Percentiles rank a stretch among this genome's conserved stretches.
These are phyloP conservation scores for Physaria fendleri DNA, from an alignment of 345 rosid genomes.

Conservation along the genomic window DNA sequence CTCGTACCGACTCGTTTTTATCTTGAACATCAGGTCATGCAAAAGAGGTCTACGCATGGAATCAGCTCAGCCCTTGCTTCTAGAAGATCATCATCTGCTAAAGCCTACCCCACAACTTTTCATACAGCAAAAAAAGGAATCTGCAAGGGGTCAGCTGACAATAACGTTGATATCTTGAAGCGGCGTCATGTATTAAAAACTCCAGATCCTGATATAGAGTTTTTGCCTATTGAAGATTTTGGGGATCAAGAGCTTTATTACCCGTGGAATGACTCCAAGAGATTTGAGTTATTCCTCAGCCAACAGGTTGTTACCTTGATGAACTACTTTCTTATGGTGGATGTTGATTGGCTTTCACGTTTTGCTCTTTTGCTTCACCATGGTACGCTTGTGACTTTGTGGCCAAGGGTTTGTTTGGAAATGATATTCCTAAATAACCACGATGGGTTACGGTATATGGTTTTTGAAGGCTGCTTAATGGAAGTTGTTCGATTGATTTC, in stretches of 20 bases:
- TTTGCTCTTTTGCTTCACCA: conserved; percentile 39
- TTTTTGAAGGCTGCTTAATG: conserved; percentile 79
- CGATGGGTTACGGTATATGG: conserved; percentile 62
- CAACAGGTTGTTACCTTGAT: conserved; percentile 33
- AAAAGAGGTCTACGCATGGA: conserved; percentile 37
- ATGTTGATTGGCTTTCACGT: conserved; percentile 40
- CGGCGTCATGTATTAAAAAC: conserved; percentile 26
- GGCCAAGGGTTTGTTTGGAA: conserved; percentile 86
- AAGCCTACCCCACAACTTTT: conserved; percentile 25
- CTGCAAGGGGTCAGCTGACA: conserved; percentile 17
- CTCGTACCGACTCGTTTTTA: background rate
- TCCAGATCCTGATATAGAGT: conserved; percentile 31
- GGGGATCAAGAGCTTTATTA: conserved; percentile 35
- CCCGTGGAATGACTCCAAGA: conserved; percentile 30
- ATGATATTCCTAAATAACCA: conserved; percentile 71
- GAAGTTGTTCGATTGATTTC: conserved; percentile 55
- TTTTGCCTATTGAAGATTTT: conserved; percentile 35
- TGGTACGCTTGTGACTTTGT: conserved; percentile 47
- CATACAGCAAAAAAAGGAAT: conserved; percentile 35
- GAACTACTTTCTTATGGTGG: conserved; percentile 29
- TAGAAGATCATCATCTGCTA: conserved; percentile 23
- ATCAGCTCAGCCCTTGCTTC: conserved; percentile 28
- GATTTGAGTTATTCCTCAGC: conserved; percentile 36
- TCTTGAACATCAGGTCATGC: conserved; percentile 41
- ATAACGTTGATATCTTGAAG: conserved; percentile 12